Conservation (phyloP, 2,329 filamentous ascomycete genomes). For the Endothia cerciana region DNA sequence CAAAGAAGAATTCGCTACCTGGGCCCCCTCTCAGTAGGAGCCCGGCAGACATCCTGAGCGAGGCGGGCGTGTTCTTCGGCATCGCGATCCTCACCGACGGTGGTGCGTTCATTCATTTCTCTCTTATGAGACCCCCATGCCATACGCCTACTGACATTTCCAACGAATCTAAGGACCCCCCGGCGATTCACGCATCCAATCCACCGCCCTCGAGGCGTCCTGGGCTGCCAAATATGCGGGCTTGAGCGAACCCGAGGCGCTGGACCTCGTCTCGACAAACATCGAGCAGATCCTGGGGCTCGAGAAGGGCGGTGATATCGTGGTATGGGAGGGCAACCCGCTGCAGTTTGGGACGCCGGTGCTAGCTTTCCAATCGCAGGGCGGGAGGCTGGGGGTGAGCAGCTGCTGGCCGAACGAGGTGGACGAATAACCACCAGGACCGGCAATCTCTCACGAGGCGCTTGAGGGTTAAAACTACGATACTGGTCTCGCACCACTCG, state of each 20-base stretch:
- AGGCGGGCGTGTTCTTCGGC: slow-evolving; percentile 45
- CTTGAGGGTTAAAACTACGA: background rate
- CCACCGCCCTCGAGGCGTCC: slow-evolving; percentile 43
- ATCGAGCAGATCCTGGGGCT: slow-evolving; percentile 47
- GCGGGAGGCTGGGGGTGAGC: slow-evolving; percentile 36
- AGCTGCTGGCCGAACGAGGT: slow-evolving; percentile 40
- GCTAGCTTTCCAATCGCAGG: slow-evolving; percentile 39
- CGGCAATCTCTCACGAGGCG: background rate
- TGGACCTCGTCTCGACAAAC: slow-evolving; percentile 45
- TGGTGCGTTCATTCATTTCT: slow-evolving; percentile 24
- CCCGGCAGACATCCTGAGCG: slow-evolving; percentile 43
- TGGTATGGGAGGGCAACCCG: slow-evolving; percentile 49
- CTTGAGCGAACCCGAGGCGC: slow-evolving; percentile 38
- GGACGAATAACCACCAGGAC: background rate
- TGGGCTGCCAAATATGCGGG: slow-evolving; percentile 47
- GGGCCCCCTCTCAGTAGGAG: slow-evolving; percentile 48
- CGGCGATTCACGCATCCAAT: slow-evolving; percentile 44
- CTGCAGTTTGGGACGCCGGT: slow-evolving; percentile 45
- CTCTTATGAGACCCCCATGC: too few relatives aligned
- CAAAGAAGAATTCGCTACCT: slow-evolving; percentile 42
- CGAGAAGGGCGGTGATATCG: slow-evolving; percentile 42
- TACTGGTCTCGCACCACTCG: background rate
- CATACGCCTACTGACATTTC: background rate
- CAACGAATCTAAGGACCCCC: slow-evolving; percentile 30
- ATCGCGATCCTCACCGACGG: slow-evolving; percentile 37